A percentile compares a stretch with the other conserved stretches of the same genome.
phyloP scores from a whole-genome alignment of 306 rosid genomes.

The Castanea crenata region DNA sequence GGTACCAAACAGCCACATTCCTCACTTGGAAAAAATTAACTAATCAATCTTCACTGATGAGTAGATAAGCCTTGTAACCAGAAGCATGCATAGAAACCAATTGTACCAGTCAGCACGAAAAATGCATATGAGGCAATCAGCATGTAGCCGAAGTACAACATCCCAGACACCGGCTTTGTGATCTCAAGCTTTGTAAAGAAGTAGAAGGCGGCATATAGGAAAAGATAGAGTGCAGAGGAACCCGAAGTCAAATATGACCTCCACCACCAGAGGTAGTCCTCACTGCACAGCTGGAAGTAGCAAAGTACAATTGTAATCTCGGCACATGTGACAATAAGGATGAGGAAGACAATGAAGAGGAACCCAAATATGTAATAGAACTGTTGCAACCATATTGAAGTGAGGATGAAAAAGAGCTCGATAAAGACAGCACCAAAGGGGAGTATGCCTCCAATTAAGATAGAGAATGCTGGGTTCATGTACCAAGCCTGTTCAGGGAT shows the following conservation, averaged over 20 bases:
- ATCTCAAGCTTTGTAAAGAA: constrained; percentile 92
- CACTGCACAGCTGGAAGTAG: constrained; percentile 99
- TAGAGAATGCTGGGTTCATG: constrained; percentile 64
- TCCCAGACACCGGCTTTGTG: constrained; percentile 81
- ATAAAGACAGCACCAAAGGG: constrained; percentile 94
- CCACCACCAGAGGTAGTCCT: constrained; percentile 98
- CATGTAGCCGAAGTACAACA: constrained; percentile 87
- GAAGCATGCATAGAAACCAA: constrained; percentile 89
- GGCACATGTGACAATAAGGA: constrained; percentile 85
- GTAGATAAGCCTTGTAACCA: constrained; percentile 88
- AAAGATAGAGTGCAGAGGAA: constrained; percentile 86
- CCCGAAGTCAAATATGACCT: constrained; percentile 89
- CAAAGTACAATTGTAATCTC: constrained; percentile 93
- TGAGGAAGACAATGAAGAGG: constrained; percentile 78
- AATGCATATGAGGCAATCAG: constrained; percentile 74
- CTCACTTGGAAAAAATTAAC: constrained; percentile 8
- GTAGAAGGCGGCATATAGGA: constrained; percentile 82
- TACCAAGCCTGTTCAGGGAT: constrained; percentile 93
- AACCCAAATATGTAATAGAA: constrained; percentile 86
- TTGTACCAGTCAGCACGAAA: constrained; percentile 84
- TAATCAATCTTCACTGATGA: constrained; percentile 86
- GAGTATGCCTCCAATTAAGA: constrained; percentile 81
- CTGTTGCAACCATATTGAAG: constrained; percentile 93
- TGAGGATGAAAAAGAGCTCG: constrained; percentile 93
- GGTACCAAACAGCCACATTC: constrained; percentile 9